Conservation (phyloP, 116 monocot species). For the Phalaenopsis hybrid region DNA sequence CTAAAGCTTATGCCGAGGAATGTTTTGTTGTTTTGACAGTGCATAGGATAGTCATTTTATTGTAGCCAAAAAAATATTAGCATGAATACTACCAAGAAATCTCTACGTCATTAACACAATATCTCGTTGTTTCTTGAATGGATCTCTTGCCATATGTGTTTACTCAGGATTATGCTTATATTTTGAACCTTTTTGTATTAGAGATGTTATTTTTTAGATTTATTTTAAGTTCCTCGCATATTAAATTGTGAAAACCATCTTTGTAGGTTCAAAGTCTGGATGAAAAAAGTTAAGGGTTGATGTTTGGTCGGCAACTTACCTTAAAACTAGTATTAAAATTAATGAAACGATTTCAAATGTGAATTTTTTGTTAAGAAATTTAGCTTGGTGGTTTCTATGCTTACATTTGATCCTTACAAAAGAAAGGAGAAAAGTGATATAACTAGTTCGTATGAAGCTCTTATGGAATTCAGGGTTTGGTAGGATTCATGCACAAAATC, state of each 20-base stretch:
- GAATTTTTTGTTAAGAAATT: not conserved
- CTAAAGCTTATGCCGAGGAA: not conserved
- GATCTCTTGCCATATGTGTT: not conserved
- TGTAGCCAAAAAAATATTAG: not conserved
- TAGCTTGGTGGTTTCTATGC: not conserved
- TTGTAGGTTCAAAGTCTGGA: not conserved
- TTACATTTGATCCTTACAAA: not conserved
- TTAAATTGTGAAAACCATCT: not conserved
- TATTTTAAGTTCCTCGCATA: not conserved
- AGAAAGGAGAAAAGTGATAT: not conserved
- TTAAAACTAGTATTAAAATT: not conserved
- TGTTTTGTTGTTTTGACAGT: not conserved
- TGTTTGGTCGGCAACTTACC: not conserved
- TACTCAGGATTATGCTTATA: not conserved
- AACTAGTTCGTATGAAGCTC: not conserved
- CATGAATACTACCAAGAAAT: not conserved
- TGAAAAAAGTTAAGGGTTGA: not conserved
- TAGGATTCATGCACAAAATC: not conserved
- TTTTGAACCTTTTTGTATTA: not conserved
- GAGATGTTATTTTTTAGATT: not conserved
- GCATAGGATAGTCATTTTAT: not conserved
- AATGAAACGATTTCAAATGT: not conserved
- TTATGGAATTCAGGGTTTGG: not conserved
- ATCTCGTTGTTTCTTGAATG: not conserved
- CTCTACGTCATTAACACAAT: not conserved